A percentile compares a stretch with the other conserved stretches of the same genome.
Evolutionary conservation across 208 protist genomes (phyloP).

Genomic region (Leishmania aethiopica): DNA sequence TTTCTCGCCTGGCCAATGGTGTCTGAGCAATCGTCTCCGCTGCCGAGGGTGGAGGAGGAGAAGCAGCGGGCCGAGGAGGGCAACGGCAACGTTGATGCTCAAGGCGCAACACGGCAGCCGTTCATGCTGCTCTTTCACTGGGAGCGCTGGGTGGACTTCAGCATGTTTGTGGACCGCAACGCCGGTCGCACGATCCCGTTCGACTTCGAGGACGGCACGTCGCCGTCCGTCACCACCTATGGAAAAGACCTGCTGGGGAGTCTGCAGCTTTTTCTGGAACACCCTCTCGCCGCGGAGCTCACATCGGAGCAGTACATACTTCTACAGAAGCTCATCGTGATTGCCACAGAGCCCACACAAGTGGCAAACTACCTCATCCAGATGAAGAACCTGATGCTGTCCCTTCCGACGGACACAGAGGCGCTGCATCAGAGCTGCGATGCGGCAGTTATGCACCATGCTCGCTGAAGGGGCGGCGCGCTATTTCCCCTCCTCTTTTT

Average conservation of each 20-base stretch:
- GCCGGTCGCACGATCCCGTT: conserved; percentile 77
- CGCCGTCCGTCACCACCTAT: conserved; percentile 41
- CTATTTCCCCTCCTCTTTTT: not conserved
- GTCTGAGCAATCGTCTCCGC: not conserved
- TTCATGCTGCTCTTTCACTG: conserved; percentile 77
- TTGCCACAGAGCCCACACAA: conserved; percentile 66
- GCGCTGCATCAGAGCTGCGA: conserved; percentile 51
- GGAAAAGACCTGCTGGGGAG: conserved; percentile 61
- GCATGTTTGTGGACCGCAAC: conserved; percentile 88
- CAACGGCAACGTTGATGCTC: not conserved
- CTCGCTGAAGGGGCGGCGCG: not conserved
- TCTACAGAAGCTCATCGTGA: conserved; percentile 61
- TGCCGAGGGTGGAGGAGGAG: not conserved
- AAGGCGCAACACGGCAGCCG: conserved; percentile 17
- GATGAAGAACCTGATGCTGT: conserved; percentile 67
- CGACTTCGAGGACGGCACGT: conserved; percentile 44
- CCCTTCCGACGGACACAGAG: conserved; percentile 50
- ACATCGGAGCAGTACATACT: conserved; percentile 55
- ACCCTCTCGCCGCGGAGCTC: conserved; percentile 48
- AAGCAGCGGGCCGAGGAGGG: not conserved
- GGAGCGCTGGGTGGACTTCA: conserved; percentile 85
- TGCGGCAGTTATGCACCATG: conserved; percentile 37
- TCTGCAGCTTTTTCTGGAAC: conserved; percentile 58
- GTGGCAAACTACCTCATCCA: conserved; percentile 78
- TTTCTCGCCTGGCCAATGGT: conserved; percentile 52